Evolutionary conservation across 2,329 filamentous ascomycete species (phyloP).

Genomic region (Cladosporium colombiae): DNA sequence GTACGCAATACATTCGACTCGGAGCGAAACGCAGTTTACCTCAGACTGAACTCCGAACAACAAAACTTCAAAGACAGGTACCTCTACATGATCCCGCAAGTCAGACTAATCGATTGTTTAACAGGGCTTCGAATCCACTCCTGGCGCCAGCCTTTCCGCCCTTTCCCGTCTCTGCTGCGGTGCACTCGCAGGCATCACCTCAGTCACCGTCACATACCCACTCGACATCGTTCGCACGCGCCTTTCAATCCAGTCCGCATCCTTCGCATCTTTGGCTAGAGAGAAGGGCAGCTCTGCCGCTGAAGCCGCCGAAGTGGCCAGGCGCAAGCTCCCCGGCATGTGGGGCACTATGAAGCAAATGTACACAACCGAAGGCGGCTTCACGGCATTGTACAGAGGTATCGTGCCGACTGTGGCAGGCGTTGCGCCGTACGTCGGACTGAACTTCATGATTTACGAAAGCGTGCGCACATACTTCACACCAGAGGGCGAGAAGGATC

Average conservation of each 20-base stretch:
- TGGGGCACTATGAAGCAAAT: constrained; percentile 78
- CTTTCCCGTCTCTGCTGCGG: constrained; percentile 82
- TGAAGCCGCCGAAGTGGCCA: constrained; percentile 45
- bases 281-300: constrained; percentile 33
- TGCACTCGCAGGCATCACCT: constrained; percentile 89
- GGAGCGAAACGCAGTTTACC: neutral
- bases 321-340: constrained; percentile 79
- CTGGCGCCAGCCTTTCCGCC: constrained; percentile 72
- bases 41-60: neutral
- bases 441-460: constrained; percentile 99
- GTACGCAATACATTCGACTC: neutral
- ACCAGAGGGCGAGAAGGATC: constrained; percentile 82
- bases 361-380: constrained; percentile 88
- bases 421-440: constrained; percentile 92
- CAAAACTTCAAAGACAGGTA: neutral
- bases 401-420: constrained; percentile 93
- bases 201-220: constrained; percentile 91
- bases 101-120: constrained; percentile 39
- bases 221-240: constrained; percentile 96
- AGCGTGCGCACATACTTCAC: constrained; percentile 81
- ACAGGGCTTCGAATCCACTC: constrained; percentile 70
- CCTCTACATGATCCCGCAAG: neutral
- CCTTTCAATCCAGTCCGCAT: constrained; percentile 95
- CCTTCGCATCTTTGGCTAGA: constrained; percentile 74
- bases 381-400: constrained; percentile 85